Conservation (phyloP, 2,329 filamentous ascomycete species). For the Catunica adiposa region DNA sequence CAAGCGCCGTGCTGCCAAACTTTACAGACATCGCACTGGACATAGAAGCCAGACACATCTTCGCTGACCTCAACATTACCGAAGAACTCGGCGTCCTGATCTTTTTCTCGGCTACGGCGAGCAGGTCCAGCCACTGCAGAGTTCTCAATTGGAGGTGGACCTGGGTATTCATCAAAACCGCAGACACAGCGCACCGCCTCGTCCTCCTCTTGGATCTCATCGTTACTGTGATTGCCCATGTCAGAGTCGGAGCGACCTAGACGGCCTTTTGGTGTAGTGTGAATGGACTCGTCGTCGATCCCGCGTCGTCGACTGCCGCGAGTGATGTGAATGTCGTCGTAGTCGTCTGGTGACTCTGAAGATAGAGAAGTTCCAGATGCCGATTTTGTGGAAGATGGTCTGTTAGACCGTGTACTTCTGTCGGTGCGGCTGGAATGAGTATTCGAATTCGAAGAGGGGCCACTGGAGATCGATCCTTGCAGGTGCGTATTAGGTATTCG, state of each 20-base stretch:
- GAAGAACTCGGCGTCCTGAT: slow-evolving; percentile 34
- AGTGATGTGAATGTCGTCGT: slow-evolving; percentile 52
- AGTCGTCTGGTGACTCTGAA: slow-evolving; percentile 50
- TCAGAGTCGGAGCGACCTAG: slow-evolving; percentile 26
- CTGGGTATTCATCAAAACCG: slow-evolving; percentile 86
- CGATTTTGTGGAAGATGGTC: slow-evolving; percentile 54
- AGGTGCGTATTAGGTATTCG: slow-evolving; percentile 61
- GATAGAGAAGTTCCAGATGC: slow-evolving; percentile 57
- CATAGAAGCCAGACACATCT: slow-evolving; percentile 85
- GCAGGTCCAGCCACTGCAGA: slow-evolving; percentile 24
- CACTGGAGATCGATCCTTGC: slow-evolving; percentile 24
- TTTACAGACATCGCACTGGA: slow-evolving; percentile 94
- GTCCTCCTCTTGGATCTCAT: slow-evolving; percentile 68
- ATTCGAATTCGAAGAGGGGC: slow-evolving; percentile 41
- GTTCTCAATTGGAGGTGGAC: slow-evolving; percentile 47
- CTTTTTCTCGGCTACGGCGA: slow-evolving; percentile 38
- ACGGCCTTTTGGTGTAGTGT: slow-evolving; percentile 21
- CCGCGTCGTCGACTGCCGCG: slow-evolving; percentile 66
- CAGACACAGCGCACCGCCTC: slow-evolving; percentile 94
- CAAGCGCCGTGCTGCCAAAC: slow-evolving; percentile 98
- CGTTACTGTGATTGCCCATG: slow-evolving; percentile 36
- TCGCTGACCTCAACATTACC: slow-evolving; percentile 51
- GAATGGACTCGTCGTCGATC: slow-evolving; percentile 40
- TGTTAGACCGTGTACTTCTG: slow-evolving; percentile 52
- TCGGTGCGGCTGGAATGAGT: slow-evolving; percentile 65